Evolutionary conservation across 1,139 yeast species (phyloP).

Genomic region (Zygoascus hellenicus): DNA sequence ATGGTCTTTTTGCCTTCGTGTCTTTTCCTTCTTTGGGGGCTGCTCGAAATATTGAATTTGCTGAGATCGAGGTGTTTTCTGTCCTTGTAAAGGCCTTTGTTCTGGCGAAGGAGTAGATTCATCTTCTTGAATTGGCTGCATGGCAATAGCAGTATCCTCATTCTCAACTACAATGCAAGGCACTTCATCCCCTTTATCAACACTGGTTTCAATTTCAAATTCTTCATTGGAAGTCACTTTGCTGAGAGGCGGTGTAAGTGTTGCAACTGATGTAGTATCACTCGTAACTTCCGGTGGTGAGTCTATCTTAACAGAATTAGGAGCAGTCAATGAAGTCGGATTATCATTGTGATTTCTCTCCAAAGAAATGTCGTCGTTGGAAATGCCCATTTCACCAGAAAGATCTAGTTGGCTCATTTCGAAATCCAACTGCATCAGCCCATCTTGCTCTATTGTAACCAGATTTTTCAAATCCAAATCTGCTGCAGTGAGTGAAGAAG

Average conservation of each 20-base stretch:
- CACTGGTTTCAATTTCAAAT: neutral
- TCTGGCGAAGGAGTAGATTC: conserved; percentile 4
- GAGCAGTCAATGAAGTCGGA: neutral
- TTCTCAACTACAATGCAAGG: neutral
- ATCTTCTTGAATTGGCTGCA: neutral
- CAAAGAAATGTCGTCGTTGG: neutral
- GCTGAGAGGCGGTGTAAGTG: neutral
- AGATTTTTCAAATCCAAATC: conserved; percentile 11
- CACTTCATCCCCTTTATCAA: neutral
- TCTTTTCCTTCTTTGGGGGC: conserved; percentile 1
- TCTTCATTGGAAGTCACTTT: too few species aligned
- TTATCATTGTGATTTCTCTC: neutral
- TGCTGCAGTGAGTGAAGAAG: conserved; percentile 4
- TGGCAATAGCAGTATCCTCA: neutral
- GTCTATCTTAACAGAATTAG: neutral
- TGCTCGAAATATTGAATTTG: conserved; percentile 4
- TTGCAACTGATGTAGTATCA: neutral
- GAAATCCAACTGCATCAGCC: conserved; percentile 16
- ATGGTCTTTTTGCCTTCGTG: conserved; percentile 9
- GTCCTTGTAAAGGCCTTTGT: neutral
- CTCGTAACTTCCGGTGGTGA: neutral
- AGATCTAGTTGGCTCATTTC: conserved; percentile 6
- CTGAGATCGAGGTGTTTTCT: neutral
- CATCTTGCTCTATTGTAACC: conserved; percentile 16
- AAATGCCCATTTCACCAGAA: neutral